These are phyloP conservation scores for Monilinia polystroma DNA, from an alignment of 2,329 filamentous ascomycete species.

Conservation along the genomic window DNA sequence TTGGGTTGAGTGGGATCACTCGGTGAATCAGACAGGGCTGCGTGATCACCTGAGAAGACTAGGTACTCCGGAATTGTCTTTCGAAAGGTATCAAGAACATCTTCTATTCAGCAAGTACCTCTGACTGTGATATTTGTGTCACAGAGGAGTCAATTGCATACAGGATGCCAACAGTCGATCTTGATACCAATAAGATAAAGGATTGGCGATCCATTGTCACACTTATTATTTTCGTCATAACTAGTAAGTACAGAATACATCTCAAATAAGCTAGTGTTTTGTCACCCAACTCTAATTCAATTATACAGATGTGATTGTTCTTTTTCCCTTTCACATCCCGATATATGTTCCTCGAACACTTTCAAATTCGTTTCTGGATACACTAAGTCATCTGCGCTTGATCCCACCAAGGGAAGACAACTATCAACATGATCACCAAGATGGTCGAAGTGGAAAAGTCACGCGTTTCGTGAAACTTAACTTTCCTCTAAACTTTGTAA, in stretches of 20 bases:
- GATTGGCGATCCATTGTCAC: slow-evolving; percentile 70
- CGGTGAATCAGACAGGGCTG: neutral
- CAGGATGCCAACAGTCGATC: slow-evolving; percentile 6
- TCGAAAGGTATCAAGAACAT: neutral
- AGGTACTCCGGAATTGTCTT: neutral
- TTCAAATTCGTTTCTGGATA: slow-evolving; percentile 47
- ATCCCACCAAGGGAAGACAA: slow-evolving; percentile 46
- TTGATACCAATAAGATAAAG: slow-evolving; percentile 56
- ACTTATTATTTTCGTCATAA: slow-evolving; percentile 65
- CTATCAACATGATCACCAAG: slow-evolving; percentile 32
- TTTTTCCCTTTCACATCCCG: slow-evolving; percentile 67
- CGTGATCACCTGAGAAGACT: neutral
- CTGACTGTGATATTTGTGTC: neutral
- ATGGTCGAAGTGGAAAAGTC: slow-evolving; percentile 37
- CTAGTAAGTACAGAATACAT: slow-evolving; percentile 55
- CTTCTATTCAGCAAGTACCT: neutral
- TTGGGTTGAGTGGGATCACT: neutral
- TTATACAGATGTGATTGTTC: slow-evolving; percentile 60
- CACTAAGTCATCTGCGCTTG: slow-evolving; percentile 51
- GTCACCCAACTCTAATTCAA: slow-evolving; percentile 19
- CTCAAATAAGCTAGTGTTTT: neutral
- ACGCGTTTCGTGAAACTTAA: slow-evolving; percentile 50
- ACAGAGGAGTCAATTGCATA: neutral
- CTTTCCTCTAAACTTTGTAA: slow-evolving; percentile 70
- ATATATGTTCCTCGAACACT: slow-evolving; percentile 56